Base-by-base conservation (phyloP, 495 filamentous ascomycete genomes). In the Geoglossum glabrum region DNA sequence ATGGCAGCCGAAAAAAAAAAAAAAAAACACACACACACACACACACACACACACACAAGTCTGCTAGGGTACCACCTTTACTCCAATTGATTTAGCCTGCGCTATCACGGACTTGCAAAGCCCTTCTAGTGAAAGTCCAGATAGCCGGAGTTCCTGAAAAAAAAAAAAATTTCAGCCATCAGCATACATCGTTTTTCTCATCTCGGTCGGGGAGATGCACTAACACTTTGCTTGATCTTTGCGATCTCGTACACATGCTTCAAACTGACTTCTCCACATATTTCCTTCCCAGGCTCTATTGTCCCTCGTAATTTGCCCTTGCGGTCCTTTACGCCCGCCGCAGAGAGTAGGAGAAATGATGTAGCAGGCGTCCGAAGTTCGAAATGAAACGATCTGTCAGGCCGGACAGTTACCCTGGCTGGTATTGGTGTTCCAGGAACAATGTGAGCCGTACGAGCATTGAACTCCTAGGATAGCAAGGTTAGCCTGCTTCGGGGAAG, bases 191-290 rank as follows among this genome's bases (percentile, higher is more conserved):
- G n/a, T n/a, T 11, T 15, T 30, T 27, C 25, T 31, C 28, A 19
- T n/a, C 11, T 52, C 8, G 23, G 23, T 27, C 26, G 13, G 19
- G 8, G 7, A 13, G 9, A 31, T 52, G 15, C 9, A 33, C 49
- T 21, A 27, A 52, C 49, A 7, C 49, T 60, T 60, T 87, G 80
- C 76, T 99, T 99, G 70, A 97, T 94, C 74, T 86, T 85, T 64
- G 92, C 92, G 69, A 99, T 99, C 75, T 97, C 90, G 67, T 90
- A 96, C 51, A 99, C 72, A 71, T 99, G 92, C 75, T 99, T 99
- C 64, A 99, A 73, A 59, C 84, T 89, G 43, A 97, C 76, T 15
- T 77, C 79, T 57, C 93, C 92, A 43, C 89, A 79, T 36, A 70
- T 79, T 64, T 92, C 87, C 59, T 83, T 79, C n/a, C 84, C 85